Base-by-base conservation (phyloP, 306 rosid genomes). In the Trifolium repens region DNA sequence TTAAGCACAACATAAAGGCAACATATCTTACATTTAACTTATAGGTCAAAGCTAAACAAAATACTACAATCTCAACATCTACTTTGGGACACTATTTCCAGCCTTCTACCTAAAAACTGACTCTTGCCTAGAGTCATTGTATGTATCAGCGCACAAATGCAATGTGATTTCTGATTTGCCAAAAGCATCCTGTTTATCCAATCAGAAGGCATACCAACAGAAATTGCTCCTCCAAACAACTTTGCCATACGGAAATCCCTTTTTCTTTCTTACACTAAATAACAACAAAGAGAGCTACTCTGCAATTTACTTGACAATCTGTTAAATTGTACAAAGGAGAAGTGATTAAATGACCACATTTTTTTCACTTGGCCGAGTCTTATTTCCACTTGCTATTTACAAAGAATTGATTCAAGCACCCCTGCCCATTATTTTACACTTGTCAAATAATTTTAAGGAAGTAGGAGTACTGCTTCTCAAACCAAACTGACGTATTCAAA, bases 381-480 rank as follows among this genome's bases (percentile, higher is more conserved):
- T 52, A 13, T 27, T 50, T 72, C 32, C 22, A 24, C 32, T 43
- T 65, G 37, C 43, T n/a, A 71, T 61, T 52, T 70, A 69, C 43
- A 72, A n/a, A 40, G 3, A 24, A 16, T 11, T 16, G n/a, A 62
- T 50, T 34, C 17, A 11, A 75, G 42, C 61, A 62, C 30, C 69
- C 43, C 79, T 13, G 15, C 11, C 60, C 50, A 37, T 76, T 55
- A 53, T 47, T 44, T 6, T 58, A 57, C 57, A 46, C 55, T 46
- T 57, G 27, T 47, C 61, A 64, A 40, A 67, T 52, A 62, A 66
- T 9, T 54, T 39, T 17, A 24, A 1, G 53, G 71, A 50, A 52
- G 19, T 17, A 74, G 4, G 72, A 72, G 49, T 57, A 65, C 66
- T 47, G 32, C 59, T 57, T 71, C 73, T 58, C 64, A n/a, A 30